Evolutionary conservation across 1,284 basidiomycete genomes (phyloP), one percentile per base, ranked within the genome.

Genomic region (Ceratobasidium sp.): DNA sequence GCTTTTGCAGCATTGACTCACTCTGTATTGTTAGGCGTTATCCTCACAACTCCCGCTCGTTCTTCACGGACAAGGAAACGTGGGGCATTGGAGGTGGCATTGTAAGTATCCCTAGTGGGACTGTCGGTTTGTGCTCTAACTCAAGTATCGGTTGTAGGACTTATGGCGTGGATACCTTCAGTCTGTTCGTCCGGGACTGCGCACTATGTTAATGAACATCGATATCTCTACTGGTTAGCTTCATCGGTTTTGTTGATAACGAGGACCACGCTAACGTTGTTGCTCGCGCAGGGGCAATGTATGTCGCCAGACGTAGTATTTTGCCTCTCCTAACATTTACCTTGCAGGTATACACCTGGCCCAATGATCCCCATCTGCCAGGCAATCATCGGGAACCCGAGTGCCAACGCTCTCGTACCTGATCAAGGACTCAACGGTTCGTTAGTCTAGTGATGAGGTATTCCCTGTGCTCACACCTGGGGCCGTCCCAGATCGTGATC

Each of bases 1-100:
- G n/a, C n/a, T n/a, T n/a, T n/a, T n/a, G n/a, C n/a, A n/a, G n/a
- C n/a, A n/a, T n/a, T n/a, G n/a, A 46, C 52, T 41, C 44, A 8
- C 18, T 61, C 8, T 1, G 16, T 16, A 21, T n/a, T 11, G 57
- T 3, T 50, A 80, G 79, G 63, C 85, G 85, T 41, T 91, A 89
- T 73, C 89, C 90, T 0, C 91, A 91, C 82, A 93, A 93, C 75
- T 85, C 88, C 11, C 85, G 90, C 1, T 91, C 90, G 0, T 93
- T 93, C 81, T 93, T 92, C 79, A 91, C 90, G 0, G 80, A 87
- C 72, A 80, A 81, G 1, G 91, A 91, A 76, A 87, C 84, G 13
- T 86, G 85, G 77, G 84, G 87, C 73, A 90, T 93, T 9, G 91
- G 91, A 2, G 76, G 80, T 2, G 91, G 91, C 0, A 83, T 93